Evolutionary conservation across 2,329 filamentous ascomycete genomes (phyloP).

Genomic region (Hypoxylon sp.): DNA sequence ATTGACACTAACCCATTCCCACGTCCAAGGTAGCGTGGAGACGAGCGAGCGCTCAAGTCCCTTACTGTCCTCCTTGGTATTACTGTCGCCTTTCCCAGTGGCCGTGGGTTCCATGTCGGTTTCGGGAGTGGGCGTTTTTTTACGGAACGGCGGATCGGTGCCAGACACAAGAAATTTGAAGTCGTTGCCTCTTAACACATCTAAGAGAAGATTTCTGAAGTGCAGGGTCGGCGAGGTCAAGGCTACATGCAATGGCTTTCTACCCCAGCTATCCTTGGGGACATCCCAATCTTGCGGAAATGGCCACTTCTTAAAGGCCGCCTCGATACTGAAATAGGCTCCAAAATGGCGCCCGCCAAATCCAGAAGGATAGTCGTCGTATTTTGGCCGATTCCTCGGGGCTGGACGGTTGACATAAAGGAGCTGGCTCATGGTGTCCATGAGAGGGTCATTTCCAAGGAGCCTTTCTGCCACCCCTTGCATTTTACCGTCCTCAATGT

Average conservation of each 20-base stretch:
- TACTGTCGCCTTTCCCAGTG: background rate
- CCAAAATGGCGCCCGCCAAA: slow-evolving; percentile 10
- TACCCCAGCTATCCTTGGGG: slow-evolving; percentile 9
- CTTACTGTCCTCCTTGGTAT: background rate
- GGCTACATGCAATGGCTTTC: slow-evolving; percentile 10
- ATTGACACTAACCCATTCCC: background rate
- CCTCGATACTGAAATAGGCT: slow-evolving; percentile 5
- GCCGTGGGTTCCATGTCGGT: background rate
- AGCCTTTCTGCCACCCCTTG: background rate
- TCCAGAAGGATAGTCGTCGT: slow-evolving; percentile 7
- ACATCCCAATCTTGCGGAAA: slow-evolving; percentile 1
- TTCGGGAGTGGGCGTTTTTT: background rate
- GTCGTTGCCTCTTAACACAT: background rate
- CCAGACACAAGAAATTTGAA: background rate
- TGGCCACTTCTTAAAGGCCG: slow-evolving; percentile 9
- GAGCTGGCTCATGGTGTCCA: slow-evolving; percentile 10
- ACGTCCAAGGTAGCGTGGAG: slow-evolving; percentile 6
- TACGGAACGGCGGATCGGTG: background rate
- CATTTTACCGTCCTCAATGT: background rate
- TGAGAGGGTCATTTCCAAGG: slow-evolving; percentile 4
- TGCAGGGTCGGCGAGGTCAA: background rate
- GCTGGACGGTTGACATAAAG: slow-evolving; percentile 7
- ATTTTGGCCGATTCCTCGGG: background rate
- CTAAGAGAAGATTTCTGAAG: background rate
- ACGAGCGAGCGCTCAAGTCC: background rate